Evolutionary conservation across 148 eudicot genomes (phyloP).

Genomic region (Drosera capensis): DNA sequence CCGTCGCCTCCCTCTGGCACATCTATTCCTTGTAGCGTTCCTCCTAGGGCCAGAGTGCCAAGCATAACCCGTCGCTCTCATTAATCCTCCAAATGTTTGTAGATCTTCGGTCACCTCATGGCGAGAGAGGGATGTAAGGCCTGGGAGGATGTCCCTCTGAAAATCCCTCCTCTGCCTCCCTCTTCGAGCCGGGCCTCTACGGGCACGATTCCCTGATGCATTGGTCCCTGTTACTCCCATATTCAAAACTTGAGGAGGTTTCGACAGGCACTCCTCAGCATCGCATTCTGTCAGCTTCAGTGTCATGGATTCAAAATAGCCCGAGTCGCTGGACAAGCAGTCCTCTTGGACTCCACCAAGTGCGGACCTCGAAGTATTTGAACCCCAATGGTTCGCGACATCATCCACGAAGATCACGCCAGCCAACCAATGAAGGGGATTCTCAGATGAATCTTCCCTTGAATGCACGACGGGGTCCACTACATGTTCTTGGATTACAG

Average conservation of each 20-base stretch:
- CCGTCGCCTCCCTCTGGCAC: constrained; percentile 45
- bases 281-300: constrained; percentile 37
- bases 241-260: constrained; percentile 35
- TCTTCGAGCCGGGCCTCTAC: constrained; percentile 58
- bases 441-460: constrained; percentile 20
- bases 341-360: not conserved
- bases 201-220: constrained; percentile 19
- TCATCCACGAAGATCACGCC: constrained; percentile 23
- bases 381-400: constrained; percentile 3
- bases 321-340: constrained; percentile 22
- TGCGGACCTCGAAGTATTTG: constrained; percentile 1
- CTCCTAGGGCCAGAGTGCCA: constrained; percentile 53
- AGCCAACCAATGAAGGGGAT: constrained; percentile 45
- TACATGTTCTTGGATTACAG: constrained; percentile 6
- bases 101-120: constrained; percentile 89
- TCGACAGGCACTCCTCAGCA: constrained; percentile 66
- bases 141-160: constrained; percentile 85
- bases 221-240: constrained; percentile 24
- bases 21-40: constrained; percentile 40
- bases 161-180: constrained; percentile 81
- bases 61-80: constrained; percentile 78
- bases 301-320: constrained; percentile 58
- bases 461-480: constrained; percentile 6
- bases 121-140: constrained; percentile 61
- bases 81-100: constrained; percentile 70